These are phyloP conservation scores for Ceratocystis diversiconidia DNA, from an alignment of 2,329 filamentous ascomycete genomes.

Conservation along the genomic window DNA sequence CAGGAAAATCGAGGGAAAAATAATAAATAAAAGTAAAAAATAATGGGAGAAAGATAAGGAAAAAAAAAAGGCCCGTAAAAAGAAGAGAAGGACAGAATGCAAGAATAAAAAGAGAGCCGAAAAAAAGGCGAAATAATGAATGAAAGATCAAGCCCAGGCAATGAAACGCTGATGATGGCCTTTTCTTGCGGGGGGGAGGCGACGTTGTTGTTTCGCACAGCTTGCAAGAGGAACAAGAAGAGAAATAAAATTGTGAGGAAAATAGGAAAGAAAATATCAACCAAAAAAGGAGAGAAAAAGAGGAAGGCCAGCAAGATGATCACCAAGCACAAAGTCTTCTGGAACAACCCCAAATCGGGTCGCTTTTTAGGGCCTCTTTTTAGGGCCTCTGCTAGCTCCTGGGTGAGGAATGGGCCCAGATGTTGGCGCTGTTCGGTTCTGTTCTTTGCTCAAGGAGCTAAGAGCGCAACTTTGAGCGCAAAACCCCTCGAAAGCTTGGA, in stretches of 20 bases:
- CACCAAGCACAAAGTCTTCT: background rate
- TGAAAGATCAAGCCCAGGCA: slow-evolving; percentile 1
- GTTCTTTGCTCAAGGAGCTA: background rate
- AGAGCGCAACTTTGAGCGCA: too few relatives aligned
- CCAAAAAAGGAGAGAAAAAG: background rate
- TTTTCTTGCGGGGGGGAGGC: background rate
- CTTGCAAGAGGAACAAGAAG: background rate
- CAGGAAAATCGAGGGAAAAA: background rate
- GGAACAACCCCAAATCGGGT: slow-evolving; percentile 1
- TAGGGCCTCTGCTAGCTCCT: background rate
- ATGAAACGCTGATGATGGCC: slow-evolving; percentile 9
- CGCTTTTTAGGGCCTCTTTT: background rate
- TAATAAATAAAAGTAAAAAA: background rate
- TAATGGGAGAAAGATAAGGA: background rate
- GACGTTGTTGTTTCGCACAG: background rate
- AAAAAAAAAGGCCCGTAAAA: background rate
- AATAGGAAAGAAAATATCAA: background rate
- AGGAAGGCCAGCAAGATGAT: background rate
- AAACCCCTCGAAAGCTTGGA: too few relatives aligned
- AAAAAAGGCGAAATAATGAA: background rate
- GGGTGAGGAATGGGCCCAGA: too few relatives aligned
- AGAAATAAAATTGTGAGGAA: background rate
- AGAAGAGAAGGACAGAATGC: background rate
- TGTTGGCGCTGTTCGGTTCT: background rate
- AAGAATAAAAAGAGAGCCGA: background rate